These are phyloP conservation scores for Penicillium manginii DNA, from an alignment of 495 filamentous ascomycete species.

Conservation along the genomic window DNA sequence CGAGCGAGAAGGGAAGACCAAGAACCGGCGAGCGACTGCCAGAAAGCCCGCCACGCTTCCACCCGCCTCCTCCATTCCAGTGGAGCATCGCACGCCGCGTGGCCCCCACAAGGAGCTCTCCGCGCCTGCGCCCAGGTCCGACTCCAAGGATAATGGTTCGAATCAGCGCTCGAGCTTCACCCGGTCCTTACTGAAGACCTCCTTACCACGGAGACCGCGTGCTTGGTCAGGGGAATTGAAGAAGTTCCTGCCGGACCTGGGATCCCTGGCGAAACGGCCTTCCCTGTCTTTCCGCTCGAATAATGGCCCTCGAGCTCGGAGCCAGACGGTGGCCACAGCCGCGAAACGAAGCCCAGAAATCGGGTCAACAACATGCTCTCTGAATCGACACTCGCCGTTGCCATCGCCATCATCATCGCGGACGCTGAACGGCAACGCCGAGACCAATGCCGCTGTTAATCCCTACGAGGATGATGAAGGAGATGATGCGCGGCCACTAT, in stretches of 20 bases:
- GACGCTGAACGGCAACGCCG: neutral
- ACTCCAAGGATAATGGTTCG: constrained; percentile 15
- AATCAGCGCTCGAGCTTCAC: constrained; percentile 42
- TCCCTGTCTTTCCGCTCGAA: constrained; percentile 49
- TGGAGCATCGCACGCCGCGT: constrained; percentile 13
- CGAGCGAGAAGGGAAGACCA: neutral
- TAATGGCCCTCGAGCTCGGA: constrained; percentile 31
- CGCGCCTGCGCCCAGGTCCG: constrained; percentile 6
- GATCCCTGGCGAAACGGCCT: constrained; percentile 48
- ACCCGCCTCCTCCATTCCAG: constrained; percentile 2
- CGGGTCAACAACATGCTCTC: constrained; percentile 13
- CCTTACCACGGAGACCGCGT: constrained; percentile 42
- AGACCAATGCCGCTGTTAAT: neutral
- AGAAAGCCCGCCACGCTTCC: constrained; percentile 12
- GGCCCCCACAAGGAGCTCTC: constrained; percentile 24
- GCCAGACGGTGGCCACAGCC: constrained; percentile 29
- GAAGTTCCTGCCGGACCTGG: constrained; percentile 48
- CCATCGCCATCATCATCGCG: constrained; percentile 1
- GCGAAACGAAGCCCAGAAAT: constrained; percentile 2
- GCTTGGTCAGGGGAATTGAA: constrained; percentile 49
- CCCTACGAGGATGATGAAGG: constrained; percentile 22
- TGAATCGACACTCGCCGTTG: constrained; percentile 11
- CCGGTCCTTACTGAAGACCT: constrained; percentile 42
- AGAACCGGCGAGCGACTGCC: constrained; percentile 4
- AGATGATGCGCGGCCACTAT: constrained; percentile 26